Evolutionary conservation across 192 early-diverging fungal genomes (phyloP), one percentile per base, ranked within the genome.

Genomic region (Allomyces macrogynus): DNA sequence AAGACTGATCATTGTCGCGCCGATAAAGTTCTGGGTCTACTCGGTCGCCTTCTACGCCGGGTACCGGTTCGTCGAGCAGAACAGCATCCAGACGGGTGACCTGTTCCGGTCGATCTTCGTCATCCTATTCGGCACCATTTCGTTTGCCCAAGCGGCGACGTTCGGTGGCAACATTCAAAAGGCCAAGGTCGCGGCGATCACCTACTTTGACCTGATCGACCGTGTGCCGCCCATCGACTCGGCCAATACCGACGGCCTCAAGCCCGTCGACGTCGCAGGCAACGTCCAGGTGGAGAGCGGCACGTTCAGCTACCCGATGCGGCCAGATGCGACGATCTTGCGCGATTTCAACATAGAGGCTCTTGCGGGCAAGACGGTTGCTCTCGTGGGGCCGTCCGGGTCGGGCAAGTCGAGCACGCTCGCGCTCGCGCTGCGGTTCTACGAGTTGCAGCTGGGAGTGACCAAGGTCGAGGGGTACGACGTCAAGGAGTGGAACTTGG

Each of bases 341-440:
- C 71, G 78, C 11, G 71, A 76, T 44, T 73, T 86, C 26, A 68
- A 69, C 62, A 69, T 88, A n/a, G 66, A 76, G 40, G 73, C 86
- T 18, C 67, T 73, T 24, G 64, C 81, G 24, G 86, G 86, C 24
- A 71, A 79, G 68, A 88, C 84, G 24, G 81, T 89, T 49, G 89
- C 89, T 9, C 71, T 91, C 22, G 89, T 91, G 10, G 89, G 89
- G 1, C 72, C 79, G 40, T 88, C 86, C 20, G 88, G 88, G 5
- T 80, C 75, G 63, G 74, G 77, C 65, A 89, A 89, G 69, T 79
- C 76, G 11, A 87, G 85, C 10, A 74, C 81, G 12, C 78, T 89
- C 67, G 80, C 76, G 5, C 63, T 86, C 43, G 63, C 77, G 23
- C 77, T 84, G 67, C 74, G 81, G 24, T 76, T 80, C 62, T 86